Base-by-base conservation (phyloP, 2,329 filamentous ascomycete genomes). In the Colletotrichum destructivum region DNA sequence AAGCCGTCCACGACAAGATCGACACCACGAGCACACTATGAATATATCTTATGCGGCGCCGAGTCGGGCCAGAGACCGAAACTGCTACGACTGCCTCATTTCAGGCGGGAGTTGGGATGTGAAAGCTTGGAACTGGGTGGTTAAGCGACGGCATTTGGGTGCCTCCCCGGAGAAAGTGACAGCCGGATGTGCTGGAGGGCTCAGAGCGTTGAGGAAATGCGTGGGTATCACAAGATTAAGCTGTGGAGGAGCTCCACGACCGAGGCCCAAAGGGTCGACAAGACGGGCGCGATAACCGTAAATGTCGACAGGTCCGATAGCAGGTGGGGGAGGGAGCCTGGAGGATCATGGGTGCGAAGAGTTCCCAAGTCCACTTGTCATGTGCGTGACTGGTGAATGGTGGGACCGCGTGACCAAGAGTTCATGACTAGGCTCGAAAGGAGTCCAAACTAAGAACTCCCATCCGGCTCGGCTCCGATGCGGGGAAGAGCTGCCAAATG, bases 81-180 rank as follows among this genome's bases (percentile, higher is more conserved):
- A 21, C 47, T 40, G 44, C 62, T 56, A 56, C 49, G 56, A n/a
- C 23, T 40, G 23, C 42, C 54, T 63, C 52, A 52, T 57, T 49
- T 54, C 64, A 51, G 64, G 49, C 64, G 64, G 59, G 69, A 71
- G 62, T 67, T 59, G 55, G 63, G 44, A 21, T 46, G 44, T 31
- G 49, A 56, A 42, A 47, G 35, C 52, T 44, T 65, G 23, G 23
- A 26, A 35, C n/a, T 40, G 44, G 64, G 18, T 59, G 35, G 18
- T 64, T 54, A 64, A 60, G 65, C 52, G 59, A 59, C 65, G 65
- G 69, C 69, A 69, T 69, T 69, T 46, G 54, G 40, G 54, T 46
- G 47, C 40, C n/a, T 62, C 46, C 18, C 16, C 35, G 23, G 42
- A 35, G 42, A 46, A 15, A 65, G 13, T 47, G 56, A 9, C 46